These are phyloP conservation scores for Fusarium transvaalense DNA, from an alignment of 2,329 filamentous ascomycete species.

Conservation along the genomic window DNA sequence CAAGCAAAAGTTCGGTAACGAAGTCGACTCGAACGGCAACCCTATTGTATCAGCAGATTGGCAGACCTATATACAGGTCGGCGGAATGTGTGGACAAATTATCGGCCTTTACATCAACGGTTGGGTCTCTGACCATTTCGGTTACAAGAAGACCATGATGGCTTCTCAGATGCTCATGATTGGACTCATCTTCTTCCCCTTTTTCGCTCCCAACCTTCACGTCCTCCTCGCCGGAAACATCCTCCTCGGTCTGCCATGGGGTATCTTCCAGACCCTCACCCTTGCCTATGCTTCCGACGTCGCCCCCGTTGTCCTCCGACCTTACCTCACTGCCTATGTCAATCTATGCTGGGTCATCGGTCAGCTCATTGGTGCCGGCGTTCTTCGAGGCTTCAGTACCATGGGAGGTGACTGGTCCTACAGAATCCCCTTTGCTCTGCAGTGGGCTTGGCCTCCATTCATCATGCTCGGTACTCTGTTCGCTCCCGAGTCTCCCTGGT, in stretches of 20 bases:
- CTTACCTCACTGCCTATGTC: constrained; percentile 62
- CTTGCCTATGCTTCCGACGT: constrained; percentile 63
- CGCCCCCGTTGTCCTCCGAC: constrained; percentile 58
- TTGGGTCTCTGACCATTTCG: constrained; percentile 23
- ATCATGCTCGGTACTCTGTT: constrained; percentile 59
- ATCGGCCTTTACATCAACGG: constrained; percentile 27
- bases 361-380: constrained; percentile 58
- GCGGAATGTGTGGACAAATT: constrained; percentile 28
- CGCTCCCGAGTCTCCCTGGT: constrained; percentile 65
- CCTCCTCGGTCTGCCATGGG: constrained; percentile 61
- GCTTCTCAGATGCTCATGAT: constrained; percentile 54
- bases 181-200: constrained; percentile 62
- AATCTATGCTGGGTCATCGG: constrained; percentile 65
- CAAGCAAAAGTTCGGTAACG: constrained; percentile 28
- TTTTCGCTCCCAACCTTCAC: constrained; percentile 58
- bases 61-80: constrained; percentile 30
- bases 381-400: constrained; percentile 56
- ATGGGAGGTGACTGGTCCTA: constrained; percentile 60
- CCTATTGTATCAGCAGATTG: constrained; percentile 21
- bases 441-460: constrained; percentile 61
- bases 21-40: constrained; percentile 20
- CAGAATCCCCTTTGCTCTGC: constrained; percentile 62
- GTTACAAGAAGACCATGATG: constrained; percentile 50
- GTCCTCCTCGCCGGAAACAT: constrained; percentile 60
- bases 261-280: constrained; percentile 61